phyloP scores from a whole-genome alignment of 2,329 filamentous ascomycete species.

The Emergomyces orientalis region DNA sequence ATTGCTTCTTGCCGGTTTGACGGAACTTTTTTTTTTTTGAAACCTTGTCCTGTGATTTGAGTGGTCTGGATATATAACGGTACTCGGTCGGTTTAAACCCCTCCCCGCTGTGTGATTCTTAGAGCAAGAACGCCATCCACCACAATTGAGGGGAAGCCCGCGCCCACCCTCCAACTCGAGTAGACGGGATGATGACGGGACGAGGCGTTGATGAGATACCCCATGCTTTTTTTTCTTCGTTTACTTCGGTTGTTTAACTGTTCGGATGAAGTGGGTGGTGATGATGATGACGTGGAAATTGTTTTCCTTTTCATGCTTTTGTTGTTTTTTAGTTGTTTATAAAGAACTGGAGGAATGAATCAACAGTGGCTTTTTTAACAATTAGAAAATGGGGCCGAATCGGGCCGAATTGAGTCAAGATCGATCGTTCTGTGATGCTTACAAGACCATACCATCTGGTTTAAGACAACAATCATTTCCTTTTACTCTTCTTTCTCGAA shows the following conservation, averaged over 20 bases:
- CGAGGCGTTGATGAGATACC: slow-evolving; percentile 38
- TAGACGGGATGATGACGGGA: slow-evolving; percentile 32
- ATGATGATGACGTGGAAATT: slow-evolving; percentile 1
- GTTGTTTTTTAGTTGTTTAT: background rate
- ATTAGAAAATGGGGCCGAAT: background rate
- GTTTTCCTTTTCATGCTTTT: background rate
- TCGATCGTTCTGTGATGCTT: too few species aligned
- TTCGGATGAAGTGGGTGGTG: background rate
- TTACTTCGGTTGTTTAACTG: background rate
- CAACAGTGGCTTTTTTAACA: background rate
- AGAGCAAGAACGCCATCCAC: slow-evolving; percentile 14
- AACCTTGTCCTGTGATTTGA: slow-evolving; percentile 22
- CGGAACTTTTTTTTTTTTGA: slow-evolving; percentile 20
- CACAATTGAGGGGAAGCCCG: background rate
- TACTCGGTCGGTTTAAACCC: background rate
- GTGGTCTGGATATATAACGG: slow-evolving; percentile 11
- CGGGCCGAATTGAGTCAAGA: too few species aligned
- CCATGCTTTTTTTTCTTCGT: slow-evolving; percentile 18
- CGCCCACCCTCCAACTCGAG: slow-evolving; percentile 14
- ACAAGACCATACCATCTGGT: too few species aligned
- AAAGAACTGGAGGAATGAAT: background rate
- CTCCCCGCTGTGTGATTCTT: slow-evolving; percentile 12
- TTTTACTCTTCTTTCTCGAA: too few species aligned
- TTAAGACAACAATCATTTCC: too few species aligned
- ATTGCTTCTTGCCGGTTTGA: slow-evolving; percentile 4